These are phyloP conservation scores for Aspergillus egyptiacus DNA, from an alignment of 495 filamentous ascomycete genomes.

Conservation along the genomic window DNA sequence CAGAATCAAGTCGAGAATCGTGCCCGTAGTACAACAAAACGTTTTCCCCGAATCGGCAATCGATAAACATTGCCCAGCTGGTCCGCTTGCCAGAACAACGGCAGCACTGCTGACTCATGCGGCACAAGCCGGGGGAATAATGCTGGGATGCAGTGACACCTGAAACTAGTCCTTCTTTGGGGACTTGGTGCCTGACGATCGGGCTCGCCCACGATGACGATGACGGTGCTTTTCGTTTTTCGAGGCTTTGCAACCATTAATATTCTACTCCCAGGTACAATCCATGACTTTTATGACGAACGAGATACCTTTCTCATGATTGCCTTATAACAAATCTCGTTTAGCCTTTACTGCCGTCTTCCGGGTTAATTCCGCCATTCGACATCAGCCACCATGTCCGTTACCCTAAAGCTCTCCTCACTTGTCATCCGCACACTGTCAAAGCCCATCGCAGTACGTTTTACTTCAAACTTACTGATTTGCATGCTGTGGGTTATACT, in stretches of 20 bases:
- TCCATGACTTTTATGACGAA: background rate
- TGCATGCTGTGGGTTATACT: constrained; percentile 38
- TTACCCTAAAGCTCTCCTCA: constrained; percentile 65
- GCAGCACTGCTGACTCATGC: constrained; percentile 24
- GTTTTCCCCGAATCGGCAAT: constrained; percentile 37
- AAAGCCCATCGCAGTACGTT: constrained; percentile 66
- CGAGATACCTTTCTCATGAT: background rate
- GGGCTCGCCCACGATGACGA: constrained; percentile 10
- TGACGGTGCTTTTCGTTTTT: background rate
- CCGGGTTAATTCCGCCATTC: background rate
- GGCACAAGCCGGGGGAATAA: constrained; percentile 2
- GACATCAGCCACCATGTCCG: constrained; percentile 29
- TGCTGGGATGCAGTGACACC: constrained; percentile 10
- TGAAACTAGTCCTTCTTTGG: constrained; percentile 1
- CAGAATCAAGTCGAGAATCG: constrained; percentile 20
- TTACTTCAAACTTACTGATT: constrained; percentile 18
- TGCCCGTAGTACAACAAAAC: constrained; percentile 29
- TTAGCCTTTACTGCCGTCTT: background rate
- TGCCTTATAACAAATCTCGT: too few species aligned
- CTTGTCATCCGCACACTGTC: constrained; percentile 63
- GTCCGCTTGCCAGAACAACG: constrained; percentile 23
- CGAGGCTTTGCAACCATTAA: too few species aligned
- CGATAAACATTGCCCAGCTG: constrained; percentile 35
- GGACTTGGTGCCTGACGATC: constrained; percentile 10
- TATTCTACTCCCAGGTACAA: too few species aligned